Base-by-base conservation (phyloP, 2,329 filamentous ascomycete species). In the Coniochaeta sp. region DNA sequence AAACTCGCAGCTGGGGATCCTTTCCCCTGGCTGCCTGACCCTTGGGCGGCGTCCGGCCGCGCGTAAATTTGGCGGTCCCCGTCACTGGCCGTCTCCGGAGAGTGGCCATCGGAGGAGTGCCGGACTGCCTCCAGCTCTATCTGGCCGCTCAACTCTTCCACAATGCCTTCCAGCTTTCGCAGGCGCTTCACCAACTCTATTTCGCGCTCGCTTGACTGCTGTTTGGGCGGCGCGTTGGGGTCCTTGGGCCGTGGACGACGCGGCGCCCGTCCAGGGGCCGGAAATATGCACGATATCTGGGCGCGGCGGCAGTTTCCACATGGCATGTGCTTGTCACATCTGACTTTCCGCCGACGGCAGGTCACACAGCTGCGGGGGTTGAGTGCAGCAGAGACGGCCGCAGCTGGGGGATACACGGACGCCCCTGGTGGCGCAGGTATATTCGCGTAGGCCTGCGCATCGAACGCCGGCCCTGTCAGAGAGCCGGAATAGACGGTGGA, bases 241-340 rank as follows among this genome's bases (percentile, higher is more conserved):
- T 88, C 82, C 68, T 88, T 89, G 32, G 81, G 77, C 19, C 87
- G 81, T 62, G 83, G 81, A 65, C 89, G 86, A 47, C 89, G 80
- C 10, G 88, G 89, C 6, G 89, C 88, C 59, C 89, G 81, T 10
- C 89, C 89, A 0, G 89, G 89, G 2, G 88, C 86, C 1, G 89
- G 89, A 69, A 90, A 92, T 56, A 90, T 76, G 71, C 89, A 92
- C 65, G 88, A 83, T 61, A 89, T 89, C 66, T 86, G 77, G 44
- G 87, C 87, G 64, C 87, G 84, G 47, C 83, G 82, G 71, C 89
- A 92, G 71, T 92, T 91, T 66, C 85, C 85, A 72, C 89, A 92
- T 17, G 89, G 87, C 77, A 90, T 85, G 67, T 84, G 81, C 76
- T 91, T 91, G 76, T 92, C 88, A 78, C 89, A 92, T 68, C 88